Evolutionary conservation across 2,329 filamentous ascomycete species (phyloP).

Genomic region (Microdochium paspali): DNA sequence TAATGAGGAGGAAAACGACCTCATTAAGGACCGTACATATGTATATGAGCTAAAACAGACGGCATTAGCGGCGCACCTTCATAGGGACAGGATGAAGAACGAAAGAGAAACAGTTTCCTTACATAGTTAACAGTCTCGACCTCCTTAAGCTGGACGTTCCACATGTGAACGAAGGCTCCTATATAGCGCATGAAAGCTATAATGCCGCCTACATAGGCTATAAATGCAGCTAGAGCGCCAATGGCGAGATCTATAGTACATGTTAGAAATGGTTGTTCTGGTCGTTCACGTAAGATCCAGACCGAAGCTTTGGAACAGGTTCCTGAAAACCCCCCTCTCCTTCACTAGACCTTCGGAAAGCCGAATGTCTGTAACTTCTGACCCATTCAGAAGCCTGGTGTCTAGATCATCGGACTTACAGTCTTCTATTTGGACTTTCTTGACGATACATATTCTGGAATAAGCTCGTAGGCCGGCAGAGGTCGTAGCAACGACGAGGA

Average conservation of each 20-base stretch:
- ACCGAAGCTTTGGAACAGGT: no score
- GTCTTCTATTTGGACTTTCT: slow-evolving; percentile 9
- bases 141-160: slow-evolving; percentile 8
- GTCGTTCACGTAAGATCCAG: background rate
- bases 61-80: background rate
- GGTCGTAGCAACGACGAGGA: background rate
- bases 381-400: no score
- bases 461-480: slow-evolving; percentile 4
- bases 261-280: background rate
- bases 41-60: slow-evolving; percentile 1
- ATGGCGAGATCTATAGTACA: slow-evolving; percentile 4
- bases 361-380: no score
- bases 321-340: no score
- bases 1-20: slow-evolving; percentile 3
- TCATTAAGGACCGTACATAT: slow-evolving; percentile 2
- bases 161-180: slow-evolving; percentile 12
- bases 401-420: slow-evolving; percentile 9
- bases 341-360: no score
- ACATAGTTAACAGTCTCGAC: slow-evolving; percentile 5
- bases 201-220: background rate
- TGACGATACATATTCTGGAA: slow-evolving; percentile 6
- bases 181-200: background rate
- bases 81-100: background rate
- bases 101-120: no score
- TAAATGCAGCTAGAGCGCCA: slow-evolving; percentile 3